A percentile compares a stretch with the other conserved stretches of the same genome.
These are phyloP conservation scores for Blepharisma japonicum DNA, from an alignment of 73 alveolate species.

Conservation along the genomic window DNA sequence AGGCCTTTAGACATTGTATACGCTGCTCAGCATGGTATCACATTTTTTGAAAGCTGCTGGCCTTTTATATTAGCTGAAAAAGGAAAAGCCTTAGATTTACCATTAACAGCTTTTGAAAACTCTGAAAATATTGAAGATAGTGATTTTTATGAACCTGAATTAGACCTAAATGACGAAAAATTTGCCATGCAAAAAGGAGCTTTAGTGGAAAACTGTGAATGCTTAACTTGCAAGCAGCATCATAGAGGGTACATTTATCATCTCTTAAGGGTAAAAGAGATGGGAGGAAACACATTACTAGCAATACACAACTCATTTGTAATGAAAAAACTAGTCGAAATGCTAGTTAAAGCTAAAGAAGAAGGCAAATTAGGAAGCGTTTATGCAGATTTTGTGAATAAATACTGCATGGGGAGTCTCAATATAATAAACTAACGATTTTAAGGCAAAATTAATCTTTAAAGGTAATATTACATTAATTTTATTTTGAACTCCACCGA, in stretches of 20 bases:
- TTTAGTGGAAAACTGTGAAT: conserved; percentile 33
- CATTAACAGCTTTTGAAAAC: background rate
- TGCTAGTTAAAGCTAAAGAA: no score
- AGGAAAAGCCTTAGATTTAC: conserved; percentile 7
- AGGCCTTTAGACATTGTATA: conserved; percentile 12
- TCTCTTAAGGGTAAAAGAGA: conserved; percentile 37
- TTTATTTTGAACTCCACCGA: background rate
- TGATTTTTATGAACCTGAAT: background rate
- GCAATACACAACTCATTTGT: conserved; percentile 24
- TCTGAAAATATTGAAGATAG: background rate
- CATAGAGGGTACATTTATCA: conserved; percentile 46
- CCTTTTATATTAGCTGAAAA: background rate
- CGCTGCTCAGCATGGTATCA: background rate
- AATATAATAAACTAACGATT: no score
- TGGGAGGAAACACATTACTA: conserved; percentile 42
- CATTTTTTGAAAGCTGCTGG: background rate
- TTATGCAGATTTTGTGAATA: no score
- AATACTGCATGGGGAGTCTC: no score
- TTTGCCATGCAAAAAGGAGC: conserved; percentile 1
- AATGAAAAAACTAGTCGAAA: no score
- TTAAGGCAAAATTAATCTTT: no score
- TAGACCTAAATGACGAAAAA: background rate
- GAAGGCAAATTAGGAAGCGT: no score
- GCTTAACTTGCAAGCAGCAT: conserved; percentile 47
- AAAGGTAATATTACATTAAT: no score